Base-by-base conservation (phyloP, 2,329 filamentous ascomycete genomes). In the Chrysosphaeria jannelii region DNA sequence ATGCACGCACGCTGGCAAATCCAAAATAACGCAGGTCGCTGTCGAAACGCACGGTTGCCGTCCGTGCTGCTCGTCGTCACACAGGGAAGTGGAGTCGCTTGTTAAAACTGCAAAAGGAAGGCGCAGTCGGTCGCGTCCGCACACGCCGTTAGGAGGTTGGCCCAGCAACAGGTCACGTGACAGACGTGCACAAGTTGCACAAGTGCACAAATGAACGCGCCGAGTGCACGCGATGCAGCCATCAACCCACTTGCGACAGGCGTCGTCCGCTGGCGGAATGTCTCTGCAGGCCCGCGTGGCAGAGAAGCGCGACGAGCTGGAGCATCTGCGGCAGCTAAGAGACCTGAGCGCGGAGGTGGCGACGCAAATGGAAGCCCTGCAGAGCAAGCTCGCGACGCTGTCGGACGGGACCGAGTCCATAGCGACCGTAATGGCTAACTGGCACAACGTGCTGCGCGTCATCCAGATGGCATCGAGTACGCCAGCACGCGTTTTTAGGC, bases 401-500 rank as follows among this genome's bases (percentile, higher is more conserved):
- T 72, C 70, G 1, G 64, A 78, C 34, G 75, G 75, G 9, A 85
- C 75, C 14, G 71, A 85, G 57, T 72, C 70, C 29, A 75, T 88
- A 36, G 74, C 75, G 19, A 58, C 67, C n/a, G 74, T 88, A 12
- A 51, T 88, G 39, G 60, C 67, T 25, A 88, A 85, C 41, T 88
- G 75, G 75, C 69, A 79, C 42, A 79, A 75, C 35, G 74, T 88
- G 31, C 53, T 88, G 29, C 56, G 69, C 32, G 72, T 72, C 20
- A 79, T 88, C 37, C 70, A 70, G 37, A 79, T 85, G 70, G 75
- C 75, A 30, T 79, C 70, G 29, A 57, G 72, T 79, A 53, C 37
- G 62, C 47, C 10, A 5, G 12, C 10, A 23, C 14, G n/a, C 10
- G 5, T n/a, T n/a, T n/a, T n/a, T n/a, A n/a, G n/a, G n/a, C n/a